These are phyloP conservation scores for Gnaphalium uliginosum DNA, from an alignment of 129 eudicot genomes.

Conservation along the genomic window DNA sequence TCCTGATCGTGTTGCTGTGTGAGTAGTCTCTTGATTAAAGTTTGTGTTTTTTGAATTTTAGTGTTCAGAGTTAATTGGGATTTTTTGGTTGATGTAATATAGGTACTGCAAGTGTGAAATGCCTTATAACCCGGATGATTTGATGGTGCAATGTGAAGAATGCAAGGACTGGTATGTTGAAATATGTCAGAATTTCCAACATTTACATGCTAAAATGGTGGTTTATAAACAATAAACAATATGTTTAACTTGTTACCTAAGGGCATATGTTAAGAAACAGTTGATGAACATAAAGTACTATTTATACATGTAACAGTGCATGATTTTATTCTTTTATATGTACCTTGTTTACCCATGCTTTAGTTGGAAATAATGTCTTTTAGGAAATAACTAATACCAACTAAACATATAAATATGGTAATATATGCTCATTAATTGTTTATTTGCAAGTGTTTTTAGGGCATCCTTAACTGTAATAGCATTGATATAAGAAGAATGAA, in stretches of 20 bases:
- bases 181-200: neutral
- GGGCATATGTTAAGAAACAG: neutral
- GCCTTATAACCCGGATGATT: conserved; percentile 31
- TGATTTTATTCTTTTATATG: neutral
- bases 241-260: neutral
- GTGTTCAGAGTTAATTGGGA: neutral
- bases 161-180: conserved; percentile 30
- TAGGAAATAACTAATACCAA: neutral
- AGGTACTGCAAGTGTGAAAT: conserved; percentile 32
- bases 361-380: neutral
- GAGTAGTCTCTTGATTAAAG: neutral
- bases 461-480: neutral
- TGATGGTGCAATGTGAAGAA: conserved; percentile 31
- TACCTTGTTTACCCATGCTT: too few species aligned
- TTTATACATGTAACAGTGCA: too few species aligned
- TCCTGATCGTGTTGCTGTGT: conserved; percentile 26
- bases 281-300: neutral
- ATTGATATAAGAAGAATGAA: neutral
- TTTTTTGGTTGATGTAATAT: neutral
- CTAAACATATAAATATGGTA: neutral
- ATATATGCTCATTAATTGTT: neutral
- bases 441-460: neutral
- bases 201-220: conserved; percentile 3
- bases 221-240: neutral
- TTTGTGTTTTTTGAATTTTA: neutral